These are phyloP conservation scores for Calycina marina DNA, from an alignment of 2,329 filamentous ascomycete genomes.

Conservation along the genomic window DNA sequence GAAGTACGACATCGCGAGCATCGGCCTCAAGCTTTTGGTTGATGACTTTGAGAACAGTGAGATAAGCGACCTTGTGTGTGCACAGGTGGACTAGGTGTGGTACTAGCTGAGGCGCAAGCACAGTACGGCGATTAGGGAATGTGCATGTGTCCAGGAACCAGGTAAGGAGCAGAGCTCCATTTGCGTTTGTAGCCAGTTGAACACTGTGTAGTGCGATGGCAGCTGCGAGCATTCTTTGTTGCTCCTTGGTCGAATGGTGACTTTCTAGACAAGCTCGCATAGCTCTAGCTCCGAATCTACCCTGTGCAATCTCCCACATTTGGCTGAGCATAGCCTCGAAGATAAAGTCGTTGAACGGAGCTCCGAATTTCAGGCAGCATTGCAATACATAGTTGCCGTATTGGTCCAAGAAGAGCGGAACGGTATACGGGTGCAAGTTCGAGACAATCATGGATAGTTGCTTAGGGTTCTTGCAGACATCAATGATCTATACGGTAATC, in stretches of 20 bases:
- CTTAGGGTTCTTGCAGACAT: constrained; percentile 71
- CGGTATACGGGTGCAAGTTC: constrained; percentile 68
- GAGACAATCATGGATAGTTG: constrained; percentile 81
- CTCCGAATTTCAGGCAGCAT: constrained; percentile 82
- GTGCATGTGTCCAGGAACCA: constrained; percentile 99
- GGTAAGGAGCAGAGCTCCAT: constrained; percentile 82
- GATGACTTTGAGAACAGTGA: constrained; percentile 95
- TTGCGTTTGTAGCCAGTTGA: constrained; percentile 89
- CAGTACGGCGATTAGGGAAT: constrained; percentile 79
- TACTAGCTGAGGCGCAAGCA: constrained; percentile 80
- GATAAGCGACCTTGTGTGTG: constrained; percentile 95
- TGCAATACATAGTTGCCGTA: constrained; percentile 98
- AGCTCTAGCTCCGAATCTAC: constrained; percentile 83
- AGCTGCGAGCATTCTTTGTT: constrained; percentile 87
- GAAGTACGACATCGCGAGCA: constrained; percentile 76
- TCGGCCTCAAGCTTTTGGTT: constrained; percentile 94
- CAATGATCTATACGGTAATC: too few relatives aligned
- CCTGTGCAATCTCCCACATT: constrained; percentile 88
- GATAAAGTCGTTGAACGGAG: constrained; percentile 87
- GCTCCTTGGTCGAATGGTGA: constrained; percentile 86
- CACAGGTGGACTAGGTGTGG: constrained; percentile 89
- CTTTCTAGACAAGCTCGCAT: constrained; percentile 96
- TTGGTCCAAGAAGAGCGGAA: constrained; percentile 89
- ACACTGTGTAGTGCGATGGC: constrained; percentile 94
- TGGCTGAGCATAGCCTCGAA: constrained; percentile 93